A percentile compares a stretch with the other conserved stretches of the same genome.
Evolutionary conservation across 1,139 yeast species (phyloP).

Genomic region (Torulaspora globosa): DNA sequence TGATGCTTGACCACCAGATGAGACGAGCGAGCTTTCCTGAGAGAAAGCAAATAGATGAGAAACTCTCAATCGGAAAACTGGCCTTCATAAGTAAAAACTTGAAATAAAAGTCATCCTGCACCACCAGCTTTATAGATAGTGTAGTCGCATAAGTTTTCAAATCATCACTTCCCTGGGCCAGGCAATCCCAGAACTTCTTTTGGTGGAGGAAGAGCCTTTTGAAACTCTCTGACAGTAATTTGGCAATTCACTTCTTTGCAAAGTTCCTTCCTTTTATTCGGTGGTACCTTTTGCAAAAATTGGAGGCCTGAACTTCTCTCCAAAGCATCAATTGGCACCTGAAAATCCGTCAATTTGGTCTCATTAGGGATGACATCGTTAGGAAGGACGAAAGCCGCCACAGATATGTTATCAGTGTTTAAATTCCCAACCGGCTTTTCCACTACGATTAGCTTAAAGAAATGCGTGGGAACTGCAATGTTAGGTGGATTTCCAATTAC

Average conservation of each 20-base stretch:
- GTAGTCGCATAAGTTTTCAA: background rate
- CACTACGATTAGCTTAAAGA: conserved; percentile 84
- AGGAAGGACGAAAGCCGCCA: conserved; percentile 92
- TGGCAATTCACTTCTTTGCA: conserved; percentile 80
- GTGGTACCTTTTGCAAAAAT: conserved; percentile 66
- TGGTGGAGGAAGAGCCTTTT: conserved; percentile 43
- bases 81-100: conserved; percentile 11
- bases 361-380: conserved; percentile 69
- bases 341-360: conserved; percentile 67
- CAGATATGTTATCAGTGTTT: conserved; percentile 51
- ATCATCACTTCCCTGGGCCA: conserved; percentile 33
- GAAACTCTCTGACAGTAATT: conserved; percentile 78
- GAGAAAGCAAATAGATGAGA: conserved; percentile 9
- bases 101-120: conserved; percentile 4
- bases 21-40: conserved; percentile 16
- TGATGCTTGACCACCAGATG: conserved; percentile 21
- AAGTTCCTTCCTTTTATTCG: conserved; percentile 55
- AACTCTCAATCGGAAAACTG: conserved; percentile 11
- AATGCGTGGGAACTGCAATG: conserved; percentile 96
- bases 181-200: conserved; percentile 37
- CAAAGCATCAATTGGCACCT: conserved; percentile 84
- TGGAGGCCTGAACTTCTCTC: conserved; percentile 85
- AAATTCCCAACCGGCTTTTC: conserved; percentile 49
- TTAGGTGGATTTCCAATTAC: conserved; percentile 96
- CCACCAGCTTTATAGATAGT: background rate